Evolutionary conservation across 768 basidiomycete genomes (phyloP).

Genomic region (Lactifluus piperatus): DNA sequence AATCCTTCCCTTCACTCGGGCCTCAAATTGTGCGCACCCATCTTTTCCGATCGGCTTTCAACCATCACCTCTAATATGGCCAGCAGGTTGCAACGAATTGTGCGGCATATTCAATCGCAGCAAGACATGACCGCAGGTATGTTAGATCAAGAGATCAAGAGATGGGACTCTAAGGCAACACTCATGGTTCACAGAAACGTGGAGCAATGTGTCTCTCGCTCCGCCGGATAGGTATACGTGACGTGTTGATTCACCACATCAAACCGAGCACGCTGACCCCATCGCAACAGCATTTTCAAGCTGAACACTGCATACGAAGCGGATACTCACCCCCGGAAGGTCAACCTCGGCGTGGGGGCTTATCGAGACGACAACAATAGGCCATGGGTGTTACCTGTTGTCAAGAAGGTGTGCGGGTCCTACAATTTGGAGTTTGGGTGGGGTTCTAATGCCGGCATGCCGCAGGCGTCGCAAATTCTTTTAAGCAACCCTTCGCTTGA

Average conservation of each 20-base stretch:
- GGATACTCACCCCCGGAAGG: conserved; percentile 64
- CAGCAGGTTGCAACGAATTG: conserved; percentile 51
- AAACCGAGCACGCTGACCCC: conserved; percentile 8
- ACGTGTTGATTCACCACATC: conserved; percentile 9
- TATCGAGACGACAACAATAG: conserved; percentile 84
- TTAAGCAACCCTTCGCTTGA: conserved; percentile 65
- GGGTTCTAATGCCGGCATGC: not conserved
- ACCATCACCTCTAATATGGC: conserved; percentile 33
- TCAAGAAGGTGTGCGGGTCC: conserved; percentile 58
- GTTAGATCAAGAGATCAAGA: conserved; percentile 16
- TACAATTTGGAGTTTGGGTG: not conserved
- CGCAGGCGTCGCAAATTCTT: conserved; percentile 64
- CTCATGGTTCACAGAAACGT: conserved; percentile 43
- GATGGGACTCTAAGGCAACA: conserved; percentile 5
- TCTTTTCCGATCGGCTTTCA: not conserved
- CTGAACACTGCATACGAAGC: conserved; percentile 84
- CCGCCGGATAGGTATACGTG: conserved; percentile 70
- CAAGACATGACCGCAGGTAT: conserved; percentile 37
- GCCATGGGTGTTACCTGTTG: conserved; percentile 88
- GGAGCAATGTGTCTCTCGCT: conserved; percentile 71
- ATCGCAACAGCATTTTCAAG: conserved; percentile 66
- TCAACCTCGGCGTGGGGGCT: conserved; percentile 90
- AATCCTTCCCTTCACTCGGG: not conserved
- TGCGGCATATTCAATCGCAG: conserved; percentile 38
- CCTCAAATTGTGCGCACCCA: not conserved